Evolutionary conservation across 768 basidiomycete species (phyloP), one percentile per base, ranked within the genome.

Genomic region (Trametes sanguinea): DNA sequence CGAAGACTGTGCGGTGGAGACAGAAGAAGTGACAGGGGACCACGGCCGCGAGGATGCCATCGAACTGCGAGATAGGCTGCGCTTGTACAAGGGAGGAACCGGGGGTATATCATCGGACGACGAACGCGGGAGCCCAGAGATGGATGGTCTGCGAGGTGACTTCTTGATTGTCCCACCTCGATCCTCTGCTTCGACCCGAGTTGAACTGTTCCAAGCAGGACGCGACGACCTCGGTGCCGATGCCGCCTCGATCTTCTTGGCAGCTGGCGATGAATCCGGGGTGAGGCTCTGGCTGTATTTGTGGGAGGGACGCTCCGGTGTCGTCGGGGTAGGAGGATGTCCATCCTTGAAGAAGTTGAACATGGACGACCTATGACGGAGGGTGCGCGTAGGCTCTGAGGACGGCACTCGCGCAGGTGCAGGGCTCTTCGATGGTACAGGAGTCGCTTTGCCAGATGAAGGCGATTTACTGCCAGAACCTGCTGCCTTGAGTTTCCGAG

Each of bases 1-100:
- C 8, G 89, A 87, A 1, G 88, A 87, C 29, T 70, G 68, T n/a
- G 83, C 83, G 17, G 87, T 89, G 13, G 89, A 89, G 69, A 82
- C 80, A 11, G 89, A 87, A 6, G 87, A 87, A 54, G 83, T 87
- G 22, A 88, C 76, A 43, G 90, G 90, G 10, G 90, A 90, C 88
- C 89, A 91, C 52, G 90, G 90, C 45, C 90, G 79, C 13, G 89
- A 91, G 54, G 90, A 90, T 17, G 85, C 81, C 80, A 90, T 87
- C 14, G 90, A 92, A 30, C 83, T 83, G 51, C 90, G 82, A 30
- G 90, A 91, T 32, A 85, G 65, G 73, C 90, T 90, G 63, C 90
- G 81, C 65, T 81, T 79, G 66, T 84, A 81, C 8, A 82, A 76
- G 2, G 85, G 78, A 14, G 63, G 63, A 22, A 64, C 63, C 2